phyloP scores from a whole-genome alignment of 2,329 filamentous ascomycete genomes.

The Botrytis medusae region DNA sequence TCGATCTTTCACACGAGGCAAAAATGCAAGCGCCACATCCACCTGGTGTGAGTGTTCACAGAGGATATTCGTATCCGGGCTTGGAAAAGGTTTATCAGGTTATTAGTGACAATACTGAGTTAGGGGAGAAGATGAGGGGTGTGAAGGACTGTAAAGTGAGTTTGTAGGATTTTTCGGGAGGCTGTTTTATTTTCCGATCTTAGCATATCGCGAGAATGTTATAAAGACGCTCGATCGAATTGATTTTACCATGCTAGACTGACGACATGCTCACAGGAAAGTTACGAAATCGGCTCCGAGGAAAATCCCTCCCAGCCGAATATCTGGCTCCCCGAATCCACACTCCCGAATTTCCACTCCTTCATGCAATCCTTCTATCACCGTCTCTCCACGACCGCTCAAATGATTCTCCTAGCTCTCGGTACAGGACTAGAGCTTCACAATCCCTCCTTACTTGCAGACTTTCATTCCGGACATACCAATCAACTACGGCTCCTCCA shows the following conservation, averaged over 20 bases:
- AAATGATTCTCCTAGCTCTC: conserved; percentile 48
- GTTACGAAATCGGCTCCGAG: conserved; percentile 53
- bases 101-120: conserved; percentile 45
- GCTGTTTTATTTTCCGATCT: not conserved
- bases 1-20: conserved; percentile 45
- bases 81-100: conserved; percentile 53
- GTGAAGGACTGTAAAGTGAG: conserved; percentile 52
- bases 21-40: conserved; percentile 53
- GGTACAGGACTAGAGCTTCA: conserved; percentile 49
- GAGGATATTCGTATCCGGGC: conserved; percentile 57
- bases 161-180: not conserved
- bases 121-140: conserved; percentile 45
- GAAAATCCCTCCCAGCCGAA: conserved; percentile 48
- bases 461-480: conserved; percentile 54
- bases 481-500: conserved; percentile 62
- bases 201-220: not conserved
- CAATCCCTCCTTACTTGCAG: conserved; percentile 47
- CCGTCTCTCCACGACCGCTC: conserved; percentile 46
- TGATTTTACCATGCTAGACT: accelerated
- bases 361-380: conserved; percentile 53
- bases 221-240: not conserved
- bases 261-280: conserved; percentile 43
- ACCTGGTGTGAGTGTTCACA: conserved; percentile 49
- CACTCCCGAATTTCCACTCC: conserved; percentile 47
- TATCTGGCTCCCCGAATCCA: conserved; percentile 49